Evolutionary conservation across 2,329 filamentous ascomycete species (phyloP).

Genomic region (Helotiales sp.): DNA sequence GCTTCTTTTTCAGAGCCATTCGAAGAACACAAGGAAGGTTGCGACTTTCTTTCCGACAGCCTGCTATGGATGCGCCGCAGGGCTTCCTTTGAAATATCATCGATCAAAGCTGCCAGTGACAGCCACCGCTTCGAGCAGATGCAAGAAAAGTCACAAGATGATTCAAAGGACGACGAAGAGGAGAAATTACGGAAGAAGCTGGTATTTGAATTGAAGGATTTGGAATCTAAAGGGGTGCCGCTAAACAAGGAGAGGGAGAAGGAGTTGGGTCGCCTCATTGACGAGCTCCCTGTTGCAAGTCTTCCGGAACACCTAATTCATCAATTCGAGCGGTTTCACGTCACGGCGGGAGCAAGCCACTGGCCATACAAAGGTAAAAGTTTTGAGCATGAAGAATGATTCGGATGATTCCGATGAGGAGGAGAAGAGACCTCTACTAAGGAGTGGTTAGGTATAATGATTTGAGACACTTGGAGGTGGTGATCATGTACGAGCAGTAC

Average conservation of each 20-base stretch:
- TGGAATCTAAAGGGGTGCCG: neutral
- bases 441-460: no score
- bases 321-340: no score
- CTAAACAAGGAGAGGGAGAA: neutral
- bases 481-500: no score
- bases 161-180: neutral
- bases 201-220: neutral
- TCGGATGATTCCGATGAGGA: neutral
- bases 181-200: neutral
- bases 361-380: constrained; percentile 7
- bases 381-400: constrained; percentile 7
- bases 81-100: constrained; percentile 7
- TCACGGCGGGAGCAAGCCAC: constrained; percentile 5
- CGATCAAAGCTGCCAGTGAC: neutral
- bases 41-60: constrained; percentile 3
- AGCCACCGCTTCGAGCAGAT: neutral
- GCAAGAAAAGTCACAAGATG: no score
- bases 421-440: constrained; percentile 3
- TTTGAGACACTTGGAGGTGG: no score
- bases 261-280: constrained; percentile 4
- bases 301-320: constrained; percentile 7
- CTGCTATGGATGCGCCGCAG: constrained; percentile 4
- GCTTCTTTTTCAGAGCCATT: neutral
- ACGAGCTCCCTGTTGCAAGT: constrained; percentile 1
- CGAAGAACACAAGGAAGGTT: neutral